Conservation (phyloP, 108 stramenopile genomes). For the Nitzschia sp. region DNA sequence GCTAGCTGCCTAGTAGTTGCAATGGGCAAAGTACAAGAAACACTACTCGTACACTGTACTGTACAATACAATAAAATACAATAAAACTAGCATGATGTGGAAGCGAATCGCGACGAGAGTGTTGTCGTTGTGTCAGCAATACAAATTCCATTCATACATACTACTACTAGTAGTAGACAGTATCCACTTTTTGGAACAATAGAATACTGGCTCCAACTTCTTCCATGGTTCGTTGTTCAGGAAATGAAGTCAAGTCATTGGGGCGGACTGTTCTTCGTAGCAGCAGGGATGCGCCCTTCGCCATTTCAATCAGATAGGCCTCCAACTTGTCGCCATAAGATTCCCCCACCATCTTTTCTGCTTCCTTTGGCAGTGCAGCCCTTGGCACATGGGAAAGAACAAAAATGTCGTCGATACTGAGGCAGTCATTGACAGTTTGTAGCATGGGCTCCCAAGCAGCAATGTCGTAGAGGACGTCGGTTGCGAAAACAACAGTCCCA, state of each 20-base stretch:
- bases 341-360: neutral
- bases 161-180: too few species aligned
- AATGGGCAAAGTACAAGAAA: too few species aligned
- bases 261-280: constrained; percentile 16
- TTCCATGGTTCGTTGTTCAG: constrained; percentile 19
- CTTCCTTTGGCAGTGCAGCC: constrained; percentile 28
- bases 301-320: constrained; percentile 23
- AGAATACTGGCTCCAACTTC: constrained; percentile 34
- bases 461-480: constrained; percentile 73
- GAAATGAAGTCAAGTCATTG: neutral
- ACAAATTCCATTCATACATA: too few species aligned
- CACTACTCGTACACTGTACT: too few species aligned
- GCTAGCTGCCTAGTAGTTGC: too few species aligned
- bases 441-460: constrained; percentile 39
- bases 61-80: too few species aligned
- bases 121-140: too few species aligned
- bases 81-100: too few species aligned
- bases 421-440: constrained; percentile 26
- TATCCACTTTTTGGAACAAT: too few species aligned
- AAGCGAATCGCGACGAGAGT: too few species aligned
- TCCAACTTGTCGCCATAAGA: constrained; percentile 22
- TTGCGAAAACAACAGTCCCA: constrained; percentile 58
- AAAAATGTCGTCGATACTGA: constrained; percentile 26
- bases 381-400: constrained; percentile 68
- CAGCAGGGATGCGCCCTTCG: constrained; percentile 4